Conservation (phyloP, 495 filamentous ascomycete genomes). For the Penicillium crystallinum region DNA sequence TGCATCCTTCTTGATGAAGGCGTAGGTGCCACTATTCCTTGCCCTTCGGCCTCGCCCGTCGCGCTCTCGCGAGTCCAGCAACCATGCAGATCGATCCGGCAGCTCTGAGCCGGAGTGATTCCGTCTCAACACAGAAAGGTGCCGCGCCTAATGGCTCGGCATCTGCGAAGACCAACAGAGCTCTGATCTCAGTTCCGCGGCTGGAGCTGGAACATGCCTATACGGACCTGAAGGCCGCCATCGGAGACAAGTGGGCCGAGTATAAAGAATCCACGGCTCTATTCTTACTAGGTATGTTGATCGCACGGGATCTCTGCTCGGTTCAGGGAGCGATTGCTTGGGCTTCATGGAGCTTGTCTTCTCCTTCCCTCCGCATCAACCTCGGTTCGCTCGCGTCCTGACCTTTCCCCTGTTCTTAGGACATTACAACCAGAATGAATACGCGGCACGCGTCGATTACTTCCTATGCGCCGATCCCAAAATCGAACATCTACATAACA, state of each 20-base stretch:
- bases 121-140: constrained; percentile 54
- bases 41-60: constrained; percentile 42
- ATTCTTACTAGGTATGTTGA: constrained; percentile 73
- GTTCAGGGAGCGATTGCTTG: neutral
- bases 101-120: constrained; percentile 69
- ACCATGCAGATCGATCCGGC: constrained; percentile 84
- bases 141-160: constrained; percentile 53
- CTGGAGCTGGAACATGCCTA: constrained; percentile 91
- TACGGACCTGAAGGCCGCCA: constrained; percentile 71
- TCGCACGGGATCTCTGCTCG: constrained; percentile 3
- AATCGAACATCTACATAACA: constrained; percentile 83
- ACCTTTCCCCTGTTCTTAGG: constrained; percentile 44
- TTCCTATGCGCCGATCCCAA: constrained; percentile 65
- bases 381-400: constrained; percentile 16
- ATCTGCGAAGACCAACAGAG: constrained; percentile 51
- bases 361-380: constrained; percentile 8
- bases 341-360: neutral
- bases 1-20: constrained; percentile 38
- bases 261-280: constrained; percentile 80
- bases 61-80: constrained; percentile 37
- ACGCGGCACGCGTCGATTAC: constrained; percentile 67
- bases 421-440: constrained; percentile 78
- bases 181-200: constrained; percentile 65
- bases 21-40: constrained; percentile 28
- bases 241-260: constrained; percentile 79